Evolutionary conservation across 495 filamentous ascomycete species (phyloP), one percentile per base, ranked within the genome.

Genomic region (Aspergillus sparsus): DNA sequence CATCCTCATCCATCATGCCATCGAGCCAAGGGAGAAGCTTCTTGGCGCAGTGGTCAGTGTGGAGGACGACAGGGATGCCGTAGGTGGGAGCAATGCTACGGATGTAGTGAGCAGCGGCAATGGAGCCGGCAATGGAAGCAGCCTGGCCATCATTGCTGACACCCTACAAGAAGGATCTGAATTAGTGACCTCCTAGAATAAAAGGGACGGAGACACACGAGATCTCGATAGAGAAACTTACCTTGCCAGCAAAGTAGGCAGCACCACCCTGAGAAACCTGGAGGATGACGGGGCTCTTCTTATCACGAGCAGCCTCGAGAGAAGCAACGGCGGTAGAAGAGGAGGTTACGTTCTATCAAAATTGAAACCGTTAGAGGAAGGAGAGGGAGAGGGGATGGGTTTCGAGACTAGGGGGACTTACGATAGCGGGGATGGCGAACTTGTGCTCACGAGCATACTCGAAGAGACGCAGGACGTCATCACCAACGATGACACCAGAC

Each of bases 1-100:
- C 95, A 72, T 97, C 92, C 55, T 82, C 89, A 63, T 92, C 90
- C 50, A 98, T 76, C 87, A 98, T 93, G 67, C 94, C 94, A 73
- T 98, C 94, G 67, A 98, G 79, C 94, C 95, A 97, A 45, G 92
- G 91, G 13, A 94, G 84, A 50, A 95, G 87, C 84, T 95, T 94
- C 87, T 90, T 92, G 72, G 91, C 91, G 74, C 91, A 96, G 80
- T 95, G 91, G 66, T 96, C 91, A 67, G 89, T 94, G 85, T 95
- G 90, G 56, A 96, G 85, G 58, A 98, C 79, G 57, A 96, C 94
- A 58, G 94, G 94, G 56, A 98, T 82, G 63, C 87, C 92, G 77
- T 98, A 98, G 58, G 83, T 62, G 31, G 93, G 89, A 37, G 94
- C 92, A 69, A 99, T 75, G 62, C 88, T 78, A 62, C 94, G 90